Percentiles rank a stretch among this genome's conserved stretches.
Conservation (phyloP, 331 rosid genomes). For the Quercus lobata region DNA sequence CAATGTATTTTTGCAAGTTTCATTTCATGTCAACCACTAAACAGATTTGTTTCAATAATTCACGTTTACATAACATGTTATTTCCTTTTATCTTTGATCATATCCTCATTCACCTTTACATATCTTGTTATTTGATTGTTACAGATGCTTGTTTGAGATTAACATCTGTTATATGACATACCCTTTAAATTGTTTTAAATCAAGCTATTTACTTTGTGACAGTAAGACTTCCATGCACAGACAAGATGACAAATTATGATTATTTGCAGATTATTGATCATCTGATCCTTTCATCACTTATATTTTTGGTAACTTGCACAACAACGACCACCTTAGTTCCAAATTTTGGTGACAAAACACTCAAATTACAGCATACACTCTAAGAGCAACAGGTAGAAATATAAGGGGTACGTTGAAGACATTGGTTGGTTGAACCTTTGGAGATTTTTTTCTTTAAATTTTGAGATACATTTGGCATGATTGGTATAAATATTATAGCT, state of each 20-base stretch:
- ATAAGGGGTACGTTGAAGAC: too few species aligned
- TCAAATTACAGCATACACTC: too few species aligned
- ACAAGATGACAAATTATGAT: rapidly evolving
- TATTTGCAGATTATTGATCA: not conserved
- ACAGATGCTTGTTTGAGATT: not conserved
- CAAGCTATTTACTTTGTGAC: not conserved
- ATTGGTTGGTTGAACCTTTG: too few species aligned
- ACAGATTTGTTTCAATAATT: not conserved
- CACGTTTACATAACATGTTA: not conserved
- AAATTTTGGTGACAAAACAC: too few species aligned
- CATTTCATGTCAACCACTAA: not conserved
- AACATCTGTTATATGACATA: not conserved
- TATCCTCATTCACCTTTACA: too few species aligned
- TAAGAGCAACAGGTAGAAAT: too few species aligned
- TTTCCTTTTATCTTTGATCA: too few species aligned
- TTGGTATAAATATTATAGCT: rapidly evolving
- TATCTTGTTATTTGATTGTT: not conserved
- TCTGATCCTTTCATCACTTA: not conserved
- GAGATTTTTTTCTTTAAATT: too few species aligned
- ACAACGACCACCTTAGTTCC: rapidly evolving
- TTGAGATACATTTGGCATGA: too few species aligned
- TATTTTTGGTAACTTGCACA: not conserved
- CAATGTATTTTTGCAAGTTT: not conserved
- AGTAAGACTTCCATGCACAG: not conserved
- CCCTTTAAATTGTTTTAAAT: not conserved